Evolutionary conservation across 192 early-diverging fungal species (phyloP).

Genomic region (Entrophospora sp.): DNA sequence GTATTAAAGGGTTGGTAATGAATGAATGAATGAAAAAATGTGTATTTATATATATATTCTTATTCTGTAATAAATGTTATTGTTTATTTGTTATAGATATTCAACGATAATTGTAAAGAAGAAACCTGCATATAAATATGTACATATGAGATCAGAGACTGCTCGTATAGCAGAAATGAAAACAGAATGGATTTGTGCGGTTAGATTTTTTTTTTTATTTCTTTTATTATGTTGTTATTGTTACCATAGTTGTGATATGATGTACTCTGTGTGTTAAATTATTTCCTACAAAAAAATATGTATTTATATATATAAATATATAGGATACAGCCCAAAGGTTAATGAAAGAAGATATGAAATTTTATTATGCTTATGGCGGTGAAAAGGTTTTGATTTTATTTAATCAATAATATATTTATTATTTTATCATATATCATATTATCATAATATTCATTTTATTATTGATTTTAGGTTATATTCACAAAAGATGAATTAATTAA

Average conservation of each 20-base stretch:
- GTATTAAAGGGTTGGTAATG: slow-evolving; percentile 49
- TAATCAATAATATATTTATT: background rate
- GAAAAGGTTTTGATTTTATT: slow-evolving; percentile 34
- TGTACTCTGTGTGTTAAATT: too few species aligned
- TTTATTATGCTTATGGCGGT: slow-evolving; percentile 61
- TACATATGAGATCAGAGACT: slow-evolving; percentile 38
- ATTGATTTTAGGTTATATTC: slow-evolving; percentile 47
- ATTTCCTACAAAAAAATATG: background rate
- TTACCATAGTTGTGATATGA: too few species aligned
- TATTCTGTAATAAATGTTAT: background rate
- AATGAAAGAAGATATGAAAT: slow-evolving; percentile 52
- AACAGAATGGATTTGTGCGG: slow-evolving; percentile 56
- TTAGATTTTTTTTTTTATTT: slow-evolving; percentile 24
- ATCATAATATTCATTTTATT: background rate
- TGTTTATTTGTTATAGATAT: background rate
- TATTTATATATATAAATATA: background rate
- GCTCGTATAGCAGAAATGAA: slow-evolving; percentile 47
- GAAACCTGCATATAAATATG: slow-evolving; percentile 30
- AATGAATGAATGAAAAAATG: background rate
- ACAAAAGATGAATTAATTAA: slow-evolving; percentile 56
- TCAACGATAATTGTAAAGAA: slow-evolving; percentile 1
- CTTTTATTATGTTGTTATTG: too few species aligned
- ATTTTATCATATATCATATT: background rate
- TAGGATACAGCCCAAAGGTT: slow-evolving; percentile 46
- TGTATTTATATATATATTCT: background rate